Base-by-base conservation (phyloP, 768 basidiomycete species). In the Russula sp. region DNA sequence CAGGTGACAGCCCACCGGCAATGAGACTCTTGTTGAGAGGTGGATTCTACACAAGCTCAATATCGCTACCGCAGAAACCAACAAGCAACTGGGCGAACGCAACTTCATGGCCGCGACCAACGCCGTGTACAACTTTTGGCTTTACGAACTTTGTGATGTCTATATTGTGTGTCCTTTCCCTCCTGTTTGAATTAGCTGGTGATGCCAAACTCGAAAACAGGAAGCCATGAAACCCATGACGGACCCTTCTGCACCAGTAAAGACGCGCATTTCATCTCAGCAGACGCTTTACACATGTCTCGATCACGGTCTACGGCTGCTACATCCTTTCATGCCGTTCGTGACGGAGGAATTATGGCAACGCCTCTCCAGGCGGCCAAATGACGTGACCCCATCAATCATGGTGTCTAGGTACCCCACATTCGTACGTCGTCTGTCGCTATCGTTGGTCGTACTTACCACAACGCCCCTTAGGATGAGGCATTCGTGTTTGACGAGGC, bases 341-440 rank as follows among this genome's bases (percentile, higher is more conserved):
- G 91, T 99, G 37, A 98, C 97, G 4, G 97, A 99, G 76, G 97
- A 98, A 74, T 78, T 99, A 11, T 99, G 97, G 97, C 97, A 99
- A 73, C 85, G 97, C 34, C 79, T 99, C 2, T 94, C 95, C 0
- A 80, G 95, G 18, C 79, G 94, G 63, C 84, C 88, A 1, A 87
- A 87, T 45, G 94, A 98, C 72, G 67, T 80, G 9, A 91, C 88
- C 10, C 84, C 86, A 7, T 93, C 93, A 0, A 94, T 99, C 73
- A 95, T 95, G 91, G 75, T 98, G 20, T 81, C 94, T 0, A 76
- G 82, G 35, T 98, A 85, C 82, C 97, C 97, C 3, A 79, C 83
- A 40, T 75, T 79, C 67, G 96, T 95, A 69, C 69, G 92, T 80
- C 10, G 11, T 57, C 20, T 31, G 52, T 45, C 13, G 42, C 42